Evolutionary conservation across 1,284 basidiomycete genomes (phyloP), one percentile per base, ranked within the genome.

Genomic region (Leccinum colubrinum): DNA sequence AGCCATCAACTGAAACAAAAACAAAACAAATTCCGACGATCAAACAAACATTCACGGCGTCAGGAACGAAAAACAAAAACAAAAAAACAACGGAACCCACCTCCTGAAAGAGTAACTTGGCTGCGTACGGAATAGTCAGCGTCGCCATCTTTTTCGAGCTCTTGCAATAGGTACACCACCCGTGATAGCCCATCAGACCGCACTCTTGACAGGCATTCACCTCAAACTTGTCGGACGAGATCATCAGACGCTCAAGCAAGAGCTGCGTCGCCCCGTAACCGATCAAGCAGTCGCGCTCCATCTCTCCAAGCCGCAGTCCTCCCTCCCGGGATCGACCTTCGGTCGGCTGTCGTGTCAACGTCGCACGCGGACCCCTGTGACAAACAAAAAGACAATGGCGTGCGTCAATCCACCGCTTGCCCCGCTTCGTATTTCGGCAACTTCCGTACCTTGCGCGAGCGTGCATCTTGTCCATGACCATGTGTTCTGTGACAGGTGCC

Each of bases 401-500:
- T 65, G 55, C 65, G 62, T 60, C 56, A 65, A 59, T 43, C 43
- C 41, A 22, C 27, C 35, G 51, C n/a, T 39, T 50, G 57, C 37
- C 51, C 53, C 48, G 33, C 12, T 27, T 9, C 52, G 60, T 66
- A 7, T 55, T 56, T 62, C 64, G 61, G 62, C n/a, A 35, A 27
- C 53, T 61, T 58, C 64, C 81, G 66, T 74, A 90, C 93, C 94
- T 90, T 55, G 96, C 95, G 65, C 97, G 90, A 66, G 97, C 97
- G 72, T 99, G 97, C 97, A 99, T 99, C 83, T 99, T 99, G 81
- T 98, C 96, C 88, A 97, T 93, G 64, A 98, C 96, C 95, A 97
- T 97, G 79, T 96, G 95, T 81, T 94, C 89, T 90, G 61, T 27
- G 54, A 37, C 54, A 46, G 9, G 51, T 58, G 59, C n/a, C 43